Evolutionary conservation across 805 yeast genomes (phyloP).

Genomic region (Candida easanensis): DNA sequence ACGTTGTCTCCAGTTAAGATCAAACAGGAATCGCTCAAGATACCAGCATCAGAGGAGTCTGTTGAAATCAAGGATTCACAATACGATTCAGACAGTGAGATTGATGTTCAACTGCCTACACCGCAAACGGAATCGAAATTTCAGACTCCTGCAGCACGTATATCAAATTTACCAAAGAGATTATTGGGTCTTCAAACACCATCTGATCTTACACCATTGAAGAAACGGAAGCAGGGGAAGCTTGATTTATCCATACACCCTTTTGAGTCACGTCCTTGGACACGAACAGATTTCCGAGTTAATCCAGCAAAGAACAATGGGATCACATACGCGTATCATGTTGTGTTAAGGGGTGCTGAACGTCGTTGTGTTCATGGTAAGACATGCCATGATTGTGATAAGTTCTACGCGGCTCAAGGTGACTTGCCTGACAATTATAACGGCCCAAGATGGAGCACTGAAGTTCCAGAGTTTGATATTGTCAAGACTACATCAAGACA

Average conservation of each 20-base stretch:
- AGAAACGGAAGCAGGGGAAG: slow-evolving; percentile 9
- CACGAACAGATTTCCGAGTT: slow-evolving; percentile 36
- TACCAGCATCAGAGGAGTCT: not conserved
- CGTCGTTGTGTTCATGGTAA: slow-evolving; percentile 34
- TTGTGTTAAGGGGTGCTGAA: slow-evolving; percentile 32
- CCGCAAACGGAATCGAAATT: slow-evolving; percentile 10
- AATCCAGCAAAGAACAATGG: slow-evolving; percentile 32
- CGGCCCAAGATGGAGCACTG: slow-evolving; percentile 30
- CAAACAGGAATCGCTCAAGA: not conserved
- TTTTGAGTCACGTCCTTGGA: slow-evolving; percentile 30
- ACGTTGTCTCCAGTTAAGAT: slow-evolving; percentile 11
- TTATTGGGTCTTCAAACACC: slow-evolving; percentile 18
- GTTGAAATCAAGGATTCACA: slow-evolving; percentile 16
- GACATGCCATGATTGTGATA: slow-evolving; percentile 32
- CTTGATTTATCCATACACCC: slow-evolving; percentile 21
- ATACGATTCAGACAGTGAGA: slow-evolving; percentile 6
- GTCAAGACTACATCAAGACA: slow-evolving; percentile 26
- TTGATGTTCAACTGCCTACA: slow-evolving; percentile 10
- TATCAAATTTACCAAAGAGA: not conserved
- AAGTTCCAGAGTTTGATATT: slow-evolving; percentile 13
- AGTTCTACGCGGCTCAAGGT: slow-evolving; percentile 32
- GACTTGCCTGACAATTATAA: slow-evolving; percentile 18
- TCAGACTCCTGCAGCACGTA: slow-evolving; percentile 14
- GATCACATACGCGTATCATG: slow-evolving; percentile 31
- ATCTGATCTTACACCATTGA: slow-evolving; percentile 17